A percentile compares a stretch with the other conserved stretches of the same genome.
Evolutionary conservation across 2,329 filamentous ascomycete genomes (phyloP).

Genomic region (Colletotrichum agaves): DNA sequence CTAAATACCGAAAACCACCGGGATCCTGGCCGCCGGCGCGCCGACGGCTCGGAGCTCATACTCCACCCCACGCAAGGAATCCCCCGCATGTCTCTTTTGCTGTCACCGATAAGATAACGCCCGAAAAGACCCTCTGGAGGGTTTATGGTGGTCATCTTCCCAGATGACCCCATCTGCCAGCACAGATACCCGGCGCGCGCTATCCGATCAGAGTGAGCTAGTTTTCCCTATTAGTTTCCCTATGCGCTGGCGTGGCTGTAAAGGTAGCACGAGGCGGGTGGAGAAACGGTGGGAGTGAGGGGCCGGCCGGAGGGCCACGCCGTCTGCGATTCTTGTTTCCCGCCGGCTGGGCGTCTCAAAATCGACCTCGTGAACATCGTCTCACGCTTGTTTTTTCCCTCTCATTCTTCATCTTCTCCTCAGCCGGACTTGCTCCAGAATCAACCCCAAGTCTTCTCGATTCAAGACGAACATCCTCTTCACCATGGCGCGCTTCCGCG

Average conservation of each 20-base stretch:
- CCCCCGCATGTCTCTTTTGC: constrained; percentile 7
- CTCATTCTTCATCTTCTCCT: background rate
- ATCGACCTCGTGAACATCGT: background rate
- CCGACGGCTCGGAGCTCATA: constrained; percentile 28
- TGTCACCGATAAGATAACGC: constrained; percentile 14
- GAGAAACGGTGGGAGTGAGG: background rate
- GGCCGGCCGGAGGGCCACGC: constrained; percentile 25
- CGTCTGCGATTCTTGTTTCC: background rate
- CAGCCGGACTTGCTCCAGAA: background rate
- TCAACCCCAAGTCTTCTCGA: background rate
- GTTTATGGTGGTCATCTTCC: constrained; percentile 4
- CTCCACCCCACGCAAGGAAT: background rate
- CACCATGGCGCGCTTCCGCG: constrained; percentile 35
- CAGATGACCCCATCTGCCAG: background rate
- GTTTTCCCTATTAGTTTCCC: background rate
- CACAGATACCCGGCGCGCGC: background rate
- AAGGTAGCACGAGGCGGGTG: background rate
- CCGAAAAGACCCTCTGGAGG: constrained; percentile 4
- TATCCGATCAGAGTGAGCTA: background rate
- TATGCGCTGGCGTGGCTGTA: background rate
- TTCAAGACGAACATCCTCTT: background rate
- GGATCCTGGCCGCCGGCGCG: constrained; percentile 28
- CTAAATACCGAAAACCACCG: background rate
- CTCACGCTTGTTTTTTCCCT: background rate
- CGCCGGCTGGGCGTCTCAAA: constrained; percentile 18